Evolutionary conservation across 106 monocot species (phyloP).

Genomic region (Acanthochlamys bracteata): DNA sequence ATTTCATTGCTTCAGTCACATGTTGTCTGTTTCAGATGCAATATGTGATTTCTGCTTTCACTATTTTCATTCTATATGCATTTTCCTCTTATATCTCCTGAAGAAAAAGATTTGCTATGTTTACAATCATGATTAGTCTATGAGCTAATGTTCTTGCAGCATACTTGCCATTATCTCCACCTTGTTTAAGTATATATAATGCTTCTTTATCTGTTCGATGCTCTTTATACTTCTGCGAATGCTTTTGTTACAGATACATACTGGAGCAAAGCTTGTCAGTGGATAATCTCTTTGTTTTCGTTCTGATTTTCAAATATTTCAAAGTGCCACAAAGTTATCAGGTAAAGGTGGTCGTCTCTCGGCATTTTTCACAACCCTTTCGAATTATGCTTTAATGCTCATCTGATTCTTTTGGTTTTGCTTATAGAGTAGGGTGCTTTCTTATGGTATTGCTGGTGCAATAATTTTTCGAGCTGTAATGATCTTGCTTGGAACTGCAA

Average conservation of each 20-base stretch:
- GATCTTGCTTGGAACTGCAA: constrained; percentile 80
- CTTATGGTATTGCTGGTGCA: constrained; percentile 97
- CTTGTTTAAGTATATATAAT: too few relatives aligned
- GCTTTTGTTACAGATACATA: constrained; percentile 46
- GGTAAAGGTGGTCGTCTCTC: constrained; percentile 19
- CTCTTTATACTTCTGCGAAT: too few relatives aligned
- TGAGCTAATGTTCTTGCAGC: too few relatives aligned
- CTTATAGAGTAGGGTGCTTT: constrained; percentile 72
- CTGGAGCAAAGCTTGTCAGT: constrained; percentile 83
- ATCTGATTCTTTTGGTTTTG: neutral
- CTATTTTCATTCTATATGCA: too few relatives aligned
- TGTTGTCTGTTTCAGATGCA: too few relatives aligned
- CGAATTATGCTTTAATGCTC: constrained; percentile 1
- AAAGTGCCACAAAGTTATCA: constrained; percentile 71
- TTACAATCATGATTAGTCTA: too few relatives aligned
- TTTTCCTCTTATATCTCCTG: too few relatives aligned
- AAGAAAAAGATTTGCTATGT: too few relatives aligned
- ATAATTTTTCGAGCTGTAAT: constrained; percentile 88
- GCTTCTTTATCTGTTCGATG: too few relatives aligned
- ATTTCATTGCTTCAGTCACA: too few relatives aligned
- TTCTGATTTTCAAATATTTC: constrained; percentile 88
- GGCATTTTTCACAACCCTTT: neutral
- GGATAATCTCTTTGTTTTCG: constrained; percentile 89
- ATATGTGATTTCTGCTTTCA: too few relatives aligned
- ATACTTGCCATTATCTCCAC: too few relatives aligned